A percentile compares a stretch with the other conserved stretches of the same genome.
Conservation (phyloP, 208 protist species). For the Acanthamoeba polyphaga region DNA sequence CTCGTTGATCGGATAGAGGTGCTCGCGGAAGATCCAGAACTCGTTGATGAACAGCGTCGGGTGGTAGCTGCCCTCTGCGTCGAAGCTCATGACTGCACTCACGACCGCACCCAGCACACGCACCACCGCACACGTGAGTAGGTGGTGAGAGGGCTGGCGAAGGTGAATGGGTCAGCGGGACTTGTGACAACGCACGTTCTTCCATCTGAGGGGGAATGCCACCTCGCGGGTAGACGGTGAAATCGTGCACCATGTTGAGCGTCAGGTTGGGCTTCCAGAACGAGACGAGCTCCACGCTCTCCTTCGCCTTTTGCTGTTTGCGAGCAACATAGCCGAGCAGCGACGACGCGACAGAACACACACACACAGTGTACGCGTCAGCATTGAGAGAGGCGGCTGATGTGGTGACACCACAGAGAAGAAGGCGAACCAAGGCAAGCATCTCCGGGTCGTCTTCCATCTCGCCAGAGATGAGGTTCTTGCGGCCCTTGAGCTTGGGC, state of each 20-base stretch:
- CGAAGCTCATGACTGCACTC: constrained; percentile 66
- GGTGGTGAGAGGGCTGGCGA: neutral
- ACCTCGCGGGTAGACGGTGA: constrained; percentile 67
- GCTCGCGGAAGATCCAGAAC: constrained; percentile 95
- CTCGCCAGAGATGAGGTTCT: constrained; percentile 80
- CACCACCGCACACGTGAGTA: too few species aligned
- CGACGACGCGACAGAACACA: too few species aligned
- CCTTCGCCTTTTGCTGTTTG: neutral
- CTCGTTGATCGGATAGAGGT: constrained; percentile 92
- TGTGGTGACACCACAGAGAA: too few species aligned
- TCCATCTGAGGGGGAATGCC: constrained; percentile 76
- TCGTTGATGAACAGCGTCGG: constrained; percentile 96
- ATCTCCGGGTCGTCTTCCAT: constrained; percentile 9
- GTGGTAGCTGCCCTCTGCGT: constrained; percentile 87
- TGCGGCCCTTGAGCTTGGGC: constrained; percentile 67
- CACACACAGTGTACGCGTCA: neutral
- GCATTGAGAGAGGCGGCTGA: neutral
- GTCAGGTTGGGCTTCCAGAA: constrained; percentile 83
- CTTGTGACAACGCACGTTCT: constrained; percentile 8
- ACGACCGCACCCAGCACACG: neutral
- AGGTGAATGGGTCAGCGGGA: neutral
- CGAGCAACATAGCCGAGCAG: neutral
- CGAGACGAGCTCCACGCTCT: neutral
- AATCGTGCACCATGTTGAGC: constrained; percentile 78
- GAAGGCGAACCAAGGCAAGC: neutral